Evolutionary conservation across 169 alveolate genomes (phyloP).

Genomic region (Plasmodium cynomolgi): DNA sequence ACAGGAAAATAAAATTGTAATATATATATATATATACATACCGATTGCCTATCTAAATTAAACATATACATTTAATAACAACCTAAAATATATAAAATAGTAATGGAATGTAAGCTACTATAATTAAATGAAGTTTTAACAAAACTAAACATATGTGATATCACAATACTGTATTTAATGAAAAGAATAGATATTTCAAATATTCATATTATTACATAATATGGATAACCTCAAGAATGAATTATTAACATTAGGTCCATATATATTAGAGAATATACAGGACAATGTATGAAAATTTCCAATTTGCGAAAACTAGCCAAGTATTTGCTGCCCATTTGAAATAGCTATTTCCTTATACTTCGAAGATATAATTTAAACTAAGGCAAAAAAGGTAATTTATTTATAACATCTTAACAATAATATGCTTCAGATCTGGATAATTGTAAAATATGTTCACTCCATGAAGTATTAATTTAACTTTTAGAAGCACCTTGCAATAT

Average conservation of each 20-base stretch:
- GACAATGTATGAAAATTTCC: not conserved
- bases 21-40: not conserved
- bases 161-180: not conserved
- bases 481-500: not conserved
- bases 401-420: not conserved
- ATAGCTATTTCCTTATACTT: not conserved
- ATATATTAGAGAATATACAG: not conserved
- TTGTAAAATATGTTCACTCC: not conserved
- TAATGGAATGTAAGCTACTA: not conserved
- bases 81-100: not conserved
- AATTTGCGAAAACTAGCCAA: not conserved
- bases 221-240: not conserved
- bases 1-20: not conserved
- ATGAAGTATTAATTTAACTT: not conserved
- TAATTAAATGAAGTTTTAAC: not conserved
- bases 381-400: not conserved
- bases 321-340: not conserved
- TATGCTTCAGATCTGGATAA: not conserved
- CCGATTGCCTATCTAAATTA: not conserved
- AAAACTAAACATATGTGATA: not conserved
- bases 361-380: not conserved
- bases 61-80: not conserved
- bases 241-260: not conserved
- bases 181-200: not conserved
- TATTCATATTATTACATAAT: no score